Evolutionary conservation across 805 yeast species (phyloP).

Genomic region (Pichia exigua): DNA sequence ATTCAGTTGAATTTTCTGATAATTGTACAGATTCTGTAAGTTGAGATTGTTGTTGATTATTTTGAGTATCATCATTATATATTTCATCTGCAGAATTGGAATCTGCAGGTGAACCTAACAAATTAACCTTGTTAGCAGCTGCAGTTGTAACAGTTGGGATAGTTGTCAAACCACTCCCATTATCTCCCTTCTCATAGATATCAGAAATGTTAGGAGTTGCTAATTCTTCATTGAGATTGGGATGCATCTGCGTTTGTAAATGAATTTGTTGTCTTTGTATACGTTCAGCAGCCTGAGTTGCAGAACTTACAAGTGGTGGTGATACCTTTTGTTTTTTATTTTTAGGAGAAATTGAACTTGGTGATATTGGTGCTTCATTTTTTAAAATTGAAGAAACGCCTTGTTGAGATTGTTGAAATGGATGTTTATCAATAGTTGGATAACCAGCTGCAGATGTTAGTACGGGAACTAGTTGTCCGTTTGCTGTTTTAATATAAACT

Average conservation of each 20-base stretch:
- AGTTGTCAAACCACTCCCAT: conserved; percentile 6
- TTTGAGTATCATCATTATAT: conserved; percentile 8
- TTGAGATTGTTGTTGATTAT: background rate
- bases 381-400: background rate
- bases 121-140: no score
- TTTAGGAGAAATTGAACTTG: background rate
- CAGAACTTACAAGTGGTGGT: background rate
- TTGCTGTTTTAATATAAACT: background rate
- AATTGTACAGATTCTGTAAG: background rate
- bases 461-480: conserved; percentile 3
- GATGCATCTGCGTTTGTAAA: conserved; percentile 2
- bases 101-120: background rate
- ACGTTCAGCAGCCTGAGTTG: background rate
- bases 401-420: background rate
- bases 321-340: conserved; percentile 1
- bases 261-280: conserved; percentile 2
- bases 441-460: conserved; percentile 2
- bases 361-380: background rate
- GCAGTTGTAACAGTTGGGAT: conserved; percentile 8
- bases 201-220: conserved; percentile 7
- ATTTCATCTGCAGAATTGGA: background rate
- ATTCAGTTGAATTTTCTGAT: background rate
- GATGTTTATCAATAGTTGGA: background rate
- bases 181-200: conserved; percentile 4
- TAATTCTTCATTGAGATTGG: background rate